Evolutionary conservation across 768 basidiomycete species (phyloP).

Genomic region (Lyophyllum decastes): DNA sequence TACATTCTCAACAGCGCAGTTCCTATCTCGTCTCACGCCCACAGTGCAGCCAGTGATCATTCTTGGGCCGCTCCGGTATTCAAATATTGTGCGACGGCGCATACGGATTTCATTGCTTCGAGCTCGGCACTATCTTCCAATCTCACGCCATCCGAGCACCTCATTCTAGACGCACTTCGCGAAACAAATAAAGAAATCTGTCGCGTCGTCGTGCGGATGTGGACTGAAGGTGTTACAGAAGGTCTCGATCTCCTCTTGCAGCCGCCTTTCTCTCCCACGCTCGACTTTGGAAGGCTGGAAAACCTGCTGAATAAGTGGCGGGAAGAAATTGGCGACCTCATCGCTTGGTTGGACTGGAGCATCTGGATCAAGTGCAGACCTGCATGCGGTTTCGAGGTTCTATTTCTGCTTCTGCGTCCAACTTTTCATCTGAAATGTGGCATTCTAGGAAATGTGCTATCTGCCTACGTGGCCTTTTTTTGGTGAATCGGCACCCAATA

Average conservation of each 20-base stretch:
- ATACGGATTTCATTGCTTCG: constrained; percentile 21
- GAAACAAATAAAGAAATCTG: constrained; percentile 47
- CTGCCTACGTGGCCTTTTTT: constrained; percentile 47
- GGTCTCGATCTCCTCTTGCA: constrained; percentile 20
- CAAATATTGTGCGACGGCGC: constrained; percentile 29
- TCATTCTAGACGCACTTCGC: constrained; percentile 28
- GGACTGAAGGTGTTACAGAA: constrained; percentile 40
- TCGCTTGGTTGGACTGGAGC: constrained; percentile 56
- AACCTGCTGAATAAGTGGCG: constrained; percentile 33
- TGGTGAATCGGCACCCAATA: background rate
- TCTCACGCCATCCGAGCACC: constrained; percentile 28
- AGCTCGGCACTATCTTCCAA: background rate
- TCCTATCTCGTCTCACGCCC: background rate
- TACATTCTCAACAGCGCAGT: constrained; percentile 6
- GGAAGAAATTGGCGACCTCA: constrained; percentile 32
- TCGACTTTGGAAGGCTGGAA: background rate
- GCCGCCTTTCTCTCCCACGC: background rate
- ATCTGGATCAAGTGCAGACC: constrained; percentile 51
- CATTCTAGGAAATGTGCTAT: constrained; percentile 41
- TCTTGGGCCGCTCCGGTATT: constrained; percentile 32
- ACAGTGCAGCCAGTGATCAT: background rate
- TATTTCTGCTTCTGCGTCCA: constrained; percentile 13
- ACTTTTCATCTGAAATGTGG: background rate
- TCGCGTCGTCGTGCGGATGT: constrained; percentile 43
- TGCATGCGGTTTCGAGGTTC: constrained; percentile 44